Base-by-base conservation (phyloP, 106 monocot species). In the Posidonia australis region DNA sequence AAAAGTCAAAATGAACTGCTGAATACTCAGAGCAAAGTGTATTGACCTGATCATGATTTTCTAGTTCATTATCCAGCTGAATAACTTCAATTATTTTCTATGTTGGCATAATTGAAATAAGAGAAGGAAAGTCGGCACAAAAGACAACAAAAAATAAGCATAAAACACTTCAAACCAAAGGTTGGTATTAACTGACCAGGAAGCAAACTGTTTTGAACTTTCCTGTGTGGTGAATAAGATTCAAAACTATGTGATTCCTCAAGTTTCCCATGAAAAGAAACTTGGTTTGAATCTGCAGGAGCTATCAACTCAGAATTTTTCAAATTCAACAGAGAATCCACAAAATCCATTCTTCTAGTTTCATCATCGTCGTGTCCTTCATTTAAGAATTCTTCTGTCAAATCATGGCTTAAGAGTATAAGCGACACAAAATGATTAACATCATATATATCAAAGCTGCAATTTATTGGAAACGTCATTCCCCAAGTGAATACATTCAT, bases 291-390 rank as follows among this genome's bases (percentile, higher is more conserved):
- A 73, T 79, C 74, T 58, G 49, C 17, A 23, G 72, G 67, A 69
- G 17, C 10, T 44, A 21, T 9, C 22, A 72, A 22, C 7, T 21
- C 57, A 42, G 56, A 60, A 71, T 51, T 51, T 66, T 73, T 73
- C n/a, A 49, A 48, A 53, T 72, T 66, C 72, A 98, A 77, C 29
- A 98, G 74, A 42, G 77, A 83, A 72, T 91, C 81, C 48, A 98
- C 83, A 77, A 98, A 91, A 64, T 65, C 77, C 60, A 74, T 65
- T 81, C 91, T 82, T 46, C 85, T 77, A 41, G 31, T 75, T 79
- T 91, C 74, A 69, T 87, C 87, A 23, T 16, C 66, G 41, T 80
- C 78, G 46, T 77, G 68, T 21, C 53, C 46, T 67, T 72, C 66
- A 54, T 29, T 13, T 59, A 66, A 31, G 9, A 29, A 52, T 43